Base-by-base conservation (phyloP, 1,284 basidiomycete genomes). In the Ceratobasidium sp. region DNA sequence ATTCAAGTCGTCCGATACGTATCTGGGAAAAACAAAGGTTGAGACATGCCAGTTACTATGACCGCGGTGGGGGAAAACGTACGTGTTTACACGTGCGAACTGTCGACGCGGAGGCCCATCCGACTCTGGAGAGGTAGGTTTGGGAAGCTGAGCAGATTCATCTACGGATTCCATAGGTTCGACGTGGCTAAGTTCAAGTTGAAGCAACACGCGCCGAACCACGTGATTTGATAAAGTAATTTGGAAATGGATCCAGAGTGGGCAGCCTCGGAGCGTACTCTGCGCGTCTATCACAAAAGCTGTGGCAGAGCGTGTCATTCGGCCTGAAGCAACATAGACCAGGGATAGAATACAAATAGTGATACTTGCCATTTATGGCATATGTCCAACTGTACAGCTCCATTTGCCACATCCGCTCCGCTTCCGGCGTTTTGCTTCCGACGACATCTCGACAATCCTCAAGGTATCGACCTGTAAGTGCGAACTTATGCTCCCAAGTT, bases 131-230 rank as follows among this genome's bases (percentile, higher is more conserved):
- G 56, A 42, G 33, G 40, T 46, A 28, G 56, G 46, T 33, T 33
- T 23, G 30, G 46, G 67, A 25, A 49, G 38, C 40, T 60, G 28
- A 11, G 67, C n/a, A 12, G 16, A 40, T 7, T 56, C 64, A 33
- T 67, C 21, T 42, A 38, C 30, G n/a, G 67, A 25, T 46, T 56
- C 54, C 67, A 70, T 70, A 18, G 28, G 18, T 42, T 28, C 67
- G 54, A 70, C 67, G 67, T 70, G 67, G 67, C 67, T 56, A 46
- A 51, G 54, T 70, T 48, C 56, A 70, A 70, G 67, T 70, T 70
- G 67, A 60, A 62, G 42, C 56, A 42, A 70, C 42, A 60, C 56
- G 67, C 56, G 56, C 51, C 9, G 25, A 4, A 49, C 18, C 54
- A 70, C 67, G 67, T 59, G 67, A 58, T 28, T 11, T 21, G n/a